Conservation (phyloP, 225 moss, liverwort and hornwort genomes). For the Neckera pumila region DNA sequence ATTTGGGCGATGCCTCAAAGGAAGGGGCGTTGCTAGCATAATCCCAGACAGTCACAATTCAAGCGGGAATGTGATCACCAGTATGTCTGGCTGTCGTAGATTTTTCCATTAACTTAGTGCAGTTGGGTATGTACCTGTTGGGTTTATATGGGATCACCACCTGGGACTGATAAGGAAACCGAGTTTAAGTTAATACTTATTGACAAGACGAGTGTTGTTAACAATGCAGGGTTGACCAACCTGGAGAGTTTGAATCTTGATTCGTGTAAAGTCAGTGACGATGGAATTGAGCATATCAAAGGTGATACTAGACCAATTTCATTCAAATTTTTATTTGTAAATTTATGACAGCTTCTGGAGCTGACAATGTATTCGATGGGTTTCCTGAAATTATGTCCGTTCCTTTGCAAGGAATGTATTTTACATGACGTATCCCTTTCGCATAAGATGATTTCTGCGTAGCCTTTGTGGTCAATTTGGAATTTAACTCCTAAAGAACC, state of each 20-base stretch:
- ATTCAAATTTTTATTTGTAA: not conserved
- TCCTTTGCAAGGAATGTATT: not conserved
- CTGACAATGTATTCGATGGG: not conserved
- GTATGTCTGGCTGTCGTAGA: not conserved
- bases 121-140: not conserved
- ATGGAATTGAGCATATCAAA: conserved; percentile 57
- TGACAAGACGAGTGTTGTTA: not conserved
- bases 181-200: not conserved
- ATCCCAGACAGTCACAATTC: too few relatives aligned
- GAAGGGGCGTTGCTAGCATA: not conserved
- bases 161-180: not conserved
- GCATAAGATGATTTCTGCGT: not conserved
- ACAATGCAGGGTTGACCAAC: conserved; percentile 51
- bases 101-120: not conserved
- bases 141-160: not conserved
- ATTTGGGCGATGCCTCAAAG: not conserved
- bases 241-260: conserved; percentile 78
- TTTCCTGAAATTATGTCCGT: not conserved
- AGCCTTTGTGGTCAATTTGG: not conserved
- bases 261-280: conserved; percentile 72
- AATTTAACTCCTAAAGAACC: not conserved
- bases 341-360: not conserved
- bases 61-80: not conserved
- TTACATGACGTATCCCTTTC: not conserved
- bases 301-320: conserved; percentile 14